Base-by-base conservation (phyloP, 768 basidiomycete species). In the Tricholoma sp. region DNA sequence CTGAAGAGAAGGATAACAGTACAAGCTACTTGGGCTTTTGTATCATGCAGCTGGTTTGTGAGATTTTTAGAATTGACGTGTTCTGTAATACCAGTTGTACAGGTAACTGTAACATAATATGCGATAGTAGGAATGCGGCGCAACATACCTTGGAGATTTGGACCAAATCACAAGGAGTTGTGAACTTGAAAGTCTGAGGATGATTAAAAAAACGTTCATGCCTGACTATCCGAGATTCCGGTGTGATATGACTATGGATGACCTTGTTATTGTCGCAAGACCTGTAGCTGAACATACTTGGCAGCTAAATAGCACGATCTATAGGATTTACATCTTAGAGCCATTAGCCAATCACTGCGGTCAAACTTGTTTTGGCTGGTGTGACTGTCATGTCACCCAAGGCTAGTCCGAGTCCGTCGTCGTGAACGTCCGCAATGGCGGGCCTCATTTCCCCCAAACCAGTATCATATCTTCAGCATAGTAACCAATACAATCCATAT, bases 361-460 rank as follows among this genome's bases (percentile, higher is more conserved):
- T n/a, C n/a, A n/a, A n/a, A n/a, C n/a, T 24, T 24, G 24, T 24
- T 55, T 55, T 47, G 10, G 53, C 10, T 52, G 48, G 42, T 44
- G 63, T 63, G 63, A 65, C 59, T 4, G 13, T 13, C 32, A 59
- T 56, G 31, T 52, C 42, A 50, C 49, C 49, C 49, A 12, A 42
- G 34, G 24, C 24, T 24, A 24, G 24, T 24, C 24, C 24, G 24
- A 24, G 24, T 50, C 54, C 53, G 29, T 36, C 54, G 52, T 58
- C 59, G 52, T 59, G 64, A 49, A 52, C 55, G 61, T 61, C 64
- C 63, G 66, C 71, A 59, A 84, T 84, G 83, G 81, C 82, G 73
- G 80, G 83, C 67, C 79, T 83, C 61, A 72, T 84, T 57, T 84
- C 83, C 62, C 82, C 82, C 49, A 83, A 79, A 65, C 83, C 83